A percentile compares a stretch with the other conserved stretches of the same genome.
These are phyloP conservation scores for Sclerospora graminicola DNA, from an alignment of 352 stramenopile species.

Conservation along the genomic window DNA sequence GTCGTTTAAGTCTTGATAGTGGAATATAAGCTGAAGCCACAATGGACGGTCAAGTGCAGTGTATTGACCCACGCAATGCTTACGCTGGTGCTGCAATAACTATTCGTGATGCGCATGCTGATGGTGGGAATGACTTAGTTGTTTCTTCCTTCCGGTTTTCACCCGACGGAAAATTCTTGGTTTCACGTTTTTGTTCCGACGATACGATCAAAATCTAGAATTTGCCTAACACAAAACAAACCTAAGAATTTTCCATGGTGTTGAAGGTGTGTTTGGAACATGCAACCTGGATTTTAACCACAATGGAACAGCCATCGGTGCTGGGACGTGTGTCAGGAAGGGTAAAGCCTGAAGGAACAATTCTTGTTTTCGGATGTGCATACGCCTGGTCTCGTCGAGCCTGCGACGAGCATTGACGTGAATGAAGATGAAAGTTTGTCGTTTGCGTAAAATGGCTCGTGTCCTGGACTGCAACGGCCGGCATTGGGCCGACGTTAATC, in stretches of 20 bases:
- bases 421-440: conserved; percentile 65
- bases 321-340: conserved; percentile 62
- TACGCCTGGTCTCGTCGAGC: conserved; percentile 36
- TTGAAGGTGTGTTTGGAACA: conserved; percentile 65
- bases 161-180: conserved; percentile 45
- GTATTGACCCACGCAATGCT: conserved; percentile 58
- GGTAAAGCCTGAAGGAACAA: conserved; percentile 39
- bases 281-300: conserved; percentile 78
- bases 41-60: conserved; percentile 74
- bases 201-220: conserved; percentile 82
- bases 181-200: conserved; percentile 61
- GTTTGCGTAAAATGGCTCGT: conserved; percentile 81
- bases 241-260: conserved; percentile 34
- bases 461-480: no score
- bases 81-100: conserved; percentile 53
- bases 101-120: conserved; percentile 60
- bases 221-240: conserved; percentile 60
- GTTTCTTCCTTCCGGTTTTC: conserved; percentile 74
- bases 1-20: conserved; percentile 55
- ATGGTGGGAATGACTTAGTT: conserved; percentile 54
- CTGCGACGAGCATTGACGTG: conserved; percentile 58
- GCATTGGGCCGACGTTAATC: no score
- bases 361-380: conserved; percentile 75
- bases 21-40: conserved; percentile 48
- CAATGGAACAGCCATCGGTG: conserved; percentile 53